These are phyloP conservation scores for Cydonia oblonga DNA, from an alignment of 331 rosid genomes.

Conservation along the genomic window DNA sequence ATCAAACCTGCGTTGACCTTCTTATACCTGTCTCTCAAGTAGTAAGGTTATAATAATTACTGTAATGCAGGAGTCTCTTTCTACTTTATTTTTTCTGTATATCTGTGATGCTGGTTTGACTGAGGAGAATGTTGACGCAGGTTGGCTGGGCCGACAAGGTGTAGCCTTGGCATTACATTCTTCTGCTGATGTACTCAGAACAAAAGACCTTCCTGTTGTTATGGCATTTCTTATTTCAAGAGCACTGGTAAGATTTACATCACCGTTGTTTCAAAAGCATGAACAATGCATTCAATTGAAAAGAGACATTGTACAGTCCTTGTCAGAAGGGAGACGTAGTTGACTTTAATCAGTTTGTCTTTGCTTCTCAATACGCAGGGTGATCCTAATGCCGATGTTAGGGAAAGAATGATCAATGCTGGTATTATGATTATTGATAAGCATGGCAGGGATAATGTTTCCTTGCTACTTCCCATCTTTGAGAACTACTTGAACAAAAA, in stretches of 20 bases:
- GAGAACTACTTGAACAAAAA: constrained; percentile 90
- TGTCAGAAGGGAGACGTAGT: background rate
- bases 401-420: constrained; percentile 95
- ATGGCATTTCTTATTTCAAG: constrained; percentile 90
- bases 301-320: background rate
- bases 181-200: constrained; percentile 87
- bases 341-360: background rate
- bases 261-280: background rate
- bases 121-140: constrained; percentile 56
- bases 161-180: constrained; percentile 77
- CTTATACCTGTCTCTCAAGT: background rate
- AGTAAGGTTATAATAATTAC: background rate
- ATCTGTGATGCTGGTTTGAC: constrained; percentile 59
- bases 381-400: constrained; percentile 85
- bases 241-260: constrained; percentile 59
- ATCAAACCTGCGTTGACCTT: background rate
- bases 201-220: constrained; percentile 89
- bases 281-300: background rate
- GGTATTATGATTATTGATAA: constrained; percentile 91
- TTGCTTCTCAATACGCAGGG: constrained; percentile 59
- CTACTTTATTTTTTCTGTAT: constrained; percentile 76
- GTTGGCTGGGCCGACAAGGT: constrained; percentile 97
- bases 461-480: constrained; percentile 83
- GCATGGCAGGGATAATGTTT: constrained; percentile 78
- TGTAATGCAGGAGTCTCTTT: constrained; percentile 72